phyloP scores from a whole-genome alignment of 2,329 filamentous ascomycete genomes.

The Monilinia vaccinii-corymbosi region DNA sequence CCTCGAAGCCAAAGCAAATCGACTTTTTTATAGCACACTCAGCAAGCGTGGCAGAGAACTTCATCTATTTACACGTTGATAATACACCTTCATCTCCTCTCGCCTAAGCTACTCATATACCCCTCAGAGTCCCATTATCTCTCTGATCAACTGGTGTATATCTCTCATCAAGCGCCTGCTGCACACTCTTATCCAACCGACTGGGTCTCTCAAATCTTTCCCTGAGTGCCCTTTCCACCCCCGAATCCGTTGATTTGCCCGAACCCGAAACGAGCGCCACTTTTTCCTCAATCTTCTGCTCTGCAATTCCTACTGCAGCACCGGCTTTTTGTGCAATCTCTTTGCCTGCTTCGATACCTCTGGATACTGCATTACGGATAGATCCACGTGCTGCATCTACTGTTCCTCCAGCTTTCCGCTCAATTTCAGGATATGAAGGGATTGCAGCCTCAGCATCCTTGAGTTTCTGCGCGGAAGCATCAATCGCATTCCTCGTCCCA shows the following conservation, averaged over 20 bases:
- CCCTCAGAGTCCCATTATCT: slow-evolving; percentile 30
- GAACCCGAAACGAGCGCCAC: slow-evolving; percentile 8
- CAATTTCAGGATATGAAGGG: slow-evolving; percentile 21
- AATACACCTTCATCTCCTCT: background rate
- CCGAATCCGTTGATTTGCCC: slow-evolving; percentile 18
- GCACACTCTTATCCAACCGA: slow-evolving; percentile 39
- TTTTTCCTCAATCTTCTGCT: slow-evolving; percentile 30
- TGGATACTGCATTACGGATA: slow-evolving; percentile 28
- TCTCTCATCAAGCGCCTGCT: slow-evolving; percentile 45
- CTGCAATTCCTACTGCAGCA: slow-evolving; percentile 30
- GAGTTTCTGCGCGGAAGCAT: slow-evolving; percentile 19
- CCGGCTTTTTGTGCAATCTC: slow-evolving; percentile 33
- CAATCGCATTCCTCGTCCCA: slow-evolving; percentile 13
- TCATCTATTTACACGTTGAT: slow-evolving; percentile 11
- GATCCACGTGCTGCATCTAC: slow-evolving; percentile 34
- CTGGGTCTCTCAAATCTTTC: slow-evolving; percentile 41
- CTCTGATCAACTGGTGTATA: slow-evolving; percentile 39
- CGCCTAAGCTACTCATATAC: slow-evolving; percentile 22
- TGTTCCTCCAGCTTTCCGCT: slow-evolving; percentile 26
- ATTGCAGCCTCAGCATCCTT: slow-evolving; percentile 19
- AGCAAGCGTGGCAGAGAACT: slow-evolving; percentile 10
- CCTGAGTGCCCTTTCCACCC: slow-evolving; percentile 40
- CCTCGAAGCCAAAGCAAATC: background rate
- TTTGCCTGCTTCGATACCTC: slow-evolving; percentile 30
- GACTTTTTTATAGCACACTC: slow-evolving; percentile 11